Evolutionary conservation across 2,329 filamentous ascomycete genomes (phyloP).

Genomic region (Colletotrichum horii): DNA sequence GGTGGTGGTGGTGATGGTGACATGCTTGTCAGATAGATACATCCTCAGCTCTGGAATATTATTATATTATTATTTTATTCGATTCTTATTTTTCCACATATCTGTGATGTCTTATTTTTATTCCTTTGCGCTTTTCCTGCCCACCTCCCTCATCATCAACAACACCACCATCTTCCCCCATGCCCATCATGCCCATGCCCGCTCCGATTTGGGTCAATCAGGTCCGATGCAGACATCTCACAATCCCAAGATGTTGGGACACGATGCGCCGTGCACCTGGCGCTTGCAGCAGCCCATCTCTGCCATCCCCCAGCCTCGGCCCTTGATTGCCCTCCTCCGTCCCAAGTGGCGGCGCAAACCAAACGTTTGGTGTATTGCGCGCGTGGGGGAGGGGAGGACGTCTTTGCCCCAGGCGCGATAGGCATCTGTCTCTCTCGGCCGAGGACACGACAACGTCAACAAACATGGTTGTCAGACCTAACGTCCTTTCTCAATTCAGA

Average conservation of each 20-base stretch:
- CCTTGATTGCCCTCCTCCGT: not conserved
- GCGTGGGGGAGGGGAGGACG: not conserved
- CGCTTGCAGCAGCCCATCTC: not conserved
- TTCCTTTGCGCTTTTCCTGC: not conserved
- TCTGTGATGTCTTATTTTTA: not conserved
- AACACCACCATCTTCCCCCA: not conserved
- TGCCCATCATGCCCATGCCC: not conserved
- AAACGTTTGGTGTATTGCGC: not conserved
- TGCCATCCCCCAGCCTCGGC: not conserved
- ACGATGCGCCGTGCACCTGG: not conserved
- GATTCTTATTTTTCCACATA: not conserved
- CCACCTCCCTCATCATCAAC: not conserved
- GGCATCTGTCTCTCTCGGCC: not conserved
- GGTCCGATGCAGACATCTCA: not conserved
- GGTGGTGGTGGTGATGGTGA: not conserved
- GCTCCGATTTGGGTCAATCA: not conserved
- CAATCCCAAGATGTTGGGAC: constrained; percentile 1
- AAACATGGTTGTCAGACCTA: not conserved
- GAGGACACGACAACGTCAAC: not conserved
- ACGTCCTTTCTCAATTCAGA: not conserved
- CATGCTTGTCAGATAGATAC: not conserved
- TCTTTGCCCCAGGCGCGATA: not conserved
- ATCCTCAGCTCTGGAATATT: not conserved
- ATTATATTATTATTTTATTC: not conserved
- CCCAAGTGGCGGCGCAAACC: not conserved